Percentiles rank a stretch among this genome's conserved stretches.
These are phyloP conservation scores for Toxicodendron radicans DNA, from an alignment of 345 rosid genomes.

Conservation along the genomic window DNA sequence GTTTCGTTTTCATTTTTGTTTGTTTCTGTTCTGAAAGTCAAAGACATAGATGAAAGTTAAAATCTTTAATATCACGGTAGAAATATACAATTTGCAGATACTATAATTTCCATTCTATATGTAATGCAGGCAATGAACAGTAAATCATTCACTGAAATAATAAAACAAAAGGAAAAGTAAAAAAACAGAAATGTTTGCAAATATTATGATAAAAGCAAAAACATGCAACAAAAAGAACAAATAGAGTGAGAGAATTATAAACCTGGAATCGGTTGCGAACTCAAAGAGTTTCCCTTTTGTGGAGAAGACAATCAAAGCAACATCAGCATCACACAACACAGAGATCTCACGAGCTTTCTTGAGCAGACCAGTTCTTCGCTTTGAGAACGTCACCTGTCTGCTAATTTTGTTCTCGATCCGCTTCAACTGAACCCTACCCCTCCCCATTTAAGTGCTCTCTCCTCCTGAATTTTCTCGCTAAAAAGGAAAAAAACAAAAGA, in stretches of 20 bases:
- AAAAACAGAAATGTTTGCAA: neutral
- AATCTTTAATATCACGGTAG: neutral
- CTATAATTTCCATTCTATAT: neutral
- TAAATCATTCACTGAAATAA: neutral
- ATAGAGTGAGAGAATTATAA: neutral
- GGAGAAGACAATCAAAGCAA: constrained; percentile 79
- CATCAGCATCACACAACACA: constrained; percentile 78
- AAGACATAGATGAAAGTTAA: neutral
- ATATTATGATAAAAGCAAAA: neutral
- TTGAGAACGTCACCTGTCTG: constrained; percentile 88
- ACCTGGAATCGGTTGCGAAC: constrained; percentile 76
- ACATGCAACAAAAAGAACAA: constrained; percentile 12
- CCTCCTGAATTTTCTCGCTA: neutral
- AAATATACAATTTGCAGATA: neutral
- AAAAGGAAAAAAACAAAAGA: neutral
- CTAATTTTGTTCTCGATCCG: constrained; percentile 94
- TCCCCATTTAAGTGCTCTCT: constrained; percentile 49
- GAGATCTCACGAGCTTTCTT: constrained; percentile 95
- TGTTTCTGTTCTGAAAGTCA: neutral
- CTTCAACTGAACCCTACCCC: constrained; percentile 88
- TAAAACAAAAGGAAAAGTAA: neutral
- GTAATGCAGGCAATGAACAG: constrained; percentile 20
- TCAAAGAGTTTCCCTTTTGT: constrained; percentile 82
- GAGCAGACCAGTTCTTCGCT: constrained; percentile 70
- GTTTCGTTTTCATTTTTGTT: neutral